Percentiles rank a stretch among this genome's conserved stretches.
These are phyloP conservation scores for Gautieria morchelliformis DNA, from an alignment of 768 basidiomycete genomes.

Conservation along the genomic window DNA sequence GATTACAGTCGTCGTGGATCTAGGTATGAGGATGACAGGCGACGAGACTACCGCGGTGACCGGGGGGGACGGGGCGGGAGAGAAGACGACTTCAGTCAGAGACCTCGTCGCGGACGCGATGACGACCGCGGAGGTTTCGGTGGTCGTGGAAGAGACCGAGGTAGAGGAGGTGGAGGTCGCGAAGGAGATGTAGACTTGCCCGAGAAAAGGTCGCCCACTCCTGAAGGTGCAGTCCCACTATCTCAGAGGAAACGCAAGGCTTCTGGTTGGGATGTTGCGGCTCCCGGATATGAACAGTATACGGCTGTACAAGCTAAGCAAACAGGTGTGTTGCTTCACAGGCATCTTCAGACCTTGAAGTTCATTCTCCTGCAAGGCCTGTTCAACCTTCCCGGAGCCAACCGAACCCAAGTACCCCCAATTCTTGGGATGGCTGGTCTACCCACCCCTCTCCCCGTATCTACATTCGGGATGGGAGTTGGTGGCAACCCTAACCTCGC, in stretches of 20 bases:
- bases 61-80: constrained; percentile 32
- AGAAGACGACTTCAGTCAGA: constrained; percentile 15
- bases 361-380: constrained; percentile 45
- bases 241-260: constrained; percentile 83
- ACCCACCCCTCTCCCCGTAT: constrained; percentile 75
- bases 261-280: constrained; percentile 94
- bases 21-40: constrained; percentile 15
- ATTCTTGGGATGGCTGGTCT: constrained; percentile 75
- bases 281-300: constrained; percentile 91
- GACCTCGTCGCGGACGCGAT: constrained; percentile 21
- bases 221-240: constrained; percentile 70
- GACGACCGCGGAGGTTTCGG: constrained; percentile 24
- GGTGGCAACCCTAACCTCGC: constrained; percentile 83
- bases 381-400: constrained; percentile 94
- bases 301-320: constrained; percentile 97
- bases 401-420: constrained; percentile 78
- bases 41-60: constrained; percentile 26
- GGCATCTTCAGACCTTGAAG: constrained; percentile 7
- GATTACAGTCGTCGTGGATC: constrained; percentile 24
- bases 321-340: constrained; percentile 51
- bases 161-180: constrained; percentile 43
- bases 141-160: constrained; percentile 40
- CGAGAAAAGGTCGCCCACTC: constrained; percentile 83
- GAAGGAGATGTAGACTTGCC: constrained; percentile 24
- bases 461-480: constrained; percentile 79